Evolutionary conservation across 2,329 filamentous ascomycete genomes (phyloP).

Genomic region (Colletotrichum orchidophilum): DNA sequence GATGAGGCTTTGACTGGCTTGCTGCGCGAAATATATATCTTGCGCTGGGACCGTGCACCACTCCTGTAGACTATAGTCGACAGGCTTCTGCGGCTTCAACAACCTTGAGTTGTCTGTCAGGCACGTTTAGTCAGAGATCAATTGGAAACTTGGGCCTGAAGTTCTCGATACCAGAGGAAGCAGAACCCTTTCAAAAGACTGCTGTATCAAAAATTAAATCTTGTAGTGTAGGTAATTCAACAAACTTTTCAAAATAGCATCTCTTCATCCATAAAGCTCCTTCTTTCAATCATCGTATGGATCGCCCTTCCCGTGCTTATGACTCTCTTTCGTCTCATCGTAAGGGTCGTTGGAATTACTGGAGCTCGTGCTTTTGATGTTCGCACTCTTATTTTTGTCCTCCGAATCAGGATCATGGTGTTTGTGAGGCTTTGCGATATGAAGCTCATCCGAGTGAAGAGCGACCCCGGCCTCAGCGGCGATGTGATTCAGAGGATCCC

Average conservation of each 20-base stretch:
- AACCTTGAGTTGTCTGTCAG: no score
- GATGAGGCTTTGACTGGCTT: no score
- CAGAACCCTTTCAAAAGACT: no score
- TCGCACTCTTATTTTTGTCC: not conserved
- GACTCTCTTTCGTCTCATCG: not conserved
- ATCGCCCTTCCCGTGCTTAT: not conserved
- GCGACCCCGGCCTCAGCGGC: constrained; percentile 19
- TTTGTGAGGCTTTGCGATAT: constrained; percentile 16
- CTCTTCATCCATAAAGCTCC: not conserved
- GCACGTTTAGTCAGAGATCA: no score
- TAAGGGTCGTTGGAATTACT: not conserved
- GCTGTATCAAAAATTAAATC: no score
- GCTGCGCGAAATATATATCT: no score
- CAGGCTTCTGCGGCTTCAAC: no score
- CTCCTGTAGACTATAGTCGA: no score
- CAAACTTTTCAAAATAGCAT: not conserved
- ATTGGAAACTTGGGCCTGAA: no score
- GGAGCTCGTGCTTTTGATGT: not conserved
- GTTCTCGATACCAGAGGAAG: no score
- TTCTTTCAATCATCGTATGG: not conserved
- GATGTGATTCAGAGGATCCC: constrained; percentile 2
- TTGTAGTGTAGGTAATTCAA: no score
- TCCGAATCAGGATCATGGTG: not conserved
- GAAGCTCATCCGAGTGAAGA: constrained; percentile 18
- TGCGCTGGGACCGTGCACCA: no score